Percentiles rank a stretch among this genome's conserved stretches.
phyloP scores from a whole-genome alignment of 2,329 filamentous ascomycete genomes.

The Cladosporium sp. region DNA sequence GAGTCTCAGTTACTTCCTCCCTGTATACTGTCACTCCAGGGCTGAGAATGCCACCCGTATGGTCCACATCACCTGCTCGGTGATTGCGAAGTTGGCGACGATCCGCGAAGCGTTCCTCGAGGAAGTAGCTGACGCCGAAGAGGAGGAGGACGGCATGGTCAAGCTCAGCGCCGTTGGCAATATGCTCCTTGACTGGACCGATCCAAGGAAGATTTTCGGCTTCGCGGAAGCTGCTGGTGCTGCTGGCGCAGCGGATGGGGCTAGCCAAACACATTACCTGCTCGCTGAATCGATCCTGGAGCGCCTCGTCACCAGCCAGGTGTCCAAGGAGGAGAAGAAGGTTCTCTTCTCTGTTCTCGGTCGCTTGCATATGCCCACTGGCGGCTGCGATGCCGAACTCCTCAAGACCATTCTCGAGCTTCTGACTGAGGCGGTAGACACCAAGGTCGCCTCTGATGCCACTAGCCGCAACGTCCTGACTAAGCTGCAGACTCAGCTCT shows the following conservation, averaged over 20 bases:
- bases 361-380: slow-evolving; percentile 76
- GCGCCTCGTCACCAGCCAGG: slow-evolving; percentile 63
- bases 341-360: slow-evolving; percentile 72
- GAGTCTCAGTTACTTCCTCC: slow-evolving; percentile 87
- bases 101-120: slow-evolving; percentile 35
- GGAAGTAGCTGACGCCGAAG: slow-evolving; percentile 59
- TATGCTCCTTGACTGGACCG: slow-evolving; percentile 91
- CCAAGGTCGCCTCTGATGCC: slow-evolving; percentile 52
- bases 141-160: slow-evolving; percentile 77
- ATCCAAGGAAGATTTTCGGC: slow-evolving; percentile 71
- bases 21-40: slow-evolving; percentile 87
- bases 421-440: slow-evolving; percentile 49
- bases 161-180: slow-evolving; percentile 71
- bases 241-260: slow-evolving; percentile 22
- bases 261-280: slow-evolving; percentile 65
- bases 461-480: slow-evolving; percentile 55
- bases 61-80: slow-evolving; percentile 69
- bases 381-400: slow-evolving; percentile 32
- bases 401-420: slow-evolving; percentile 47
- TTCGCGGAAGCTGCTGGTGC: slow-evolving; percentile 31
- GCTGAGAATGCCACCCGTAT: slow-evolving; percentile 81
- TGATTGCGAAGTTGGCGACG: slow-evolving; percentile 66
- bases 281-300: slow-evolving; percentile 78
- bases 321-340: slow-evolving; percentile 80
- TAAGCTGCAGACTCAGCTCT: slow-evolving; percentile 52